Conservation (phyloP, 352 stramenopile species). For the Phytopythium delawarense region DNA sequence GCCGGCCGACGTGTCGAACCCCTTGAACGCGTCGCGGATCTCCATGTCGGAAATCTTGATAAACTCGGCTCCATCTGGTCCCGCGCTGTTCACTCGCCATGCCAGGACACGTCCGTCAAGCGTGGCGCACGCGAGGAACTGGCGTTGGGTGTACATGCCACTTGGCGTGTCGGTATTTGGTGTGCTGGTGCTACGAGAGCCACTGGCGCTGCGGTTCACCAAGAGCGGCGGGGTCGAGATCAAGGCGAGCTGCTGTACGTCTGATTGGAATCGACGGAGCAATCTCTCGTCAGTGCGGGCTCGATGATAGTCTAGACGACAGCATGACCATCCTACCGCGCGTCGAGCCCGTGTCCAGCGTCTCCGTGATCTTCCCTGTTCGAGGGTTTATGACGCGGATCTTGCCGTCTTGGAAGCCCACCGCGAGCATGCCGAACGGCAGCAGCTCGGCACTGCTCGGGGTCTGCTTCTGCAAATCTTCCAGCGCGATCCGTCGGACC, state of each 20-base stretch:
- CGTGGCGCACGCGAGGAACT: slow-evolving; percentile 52
- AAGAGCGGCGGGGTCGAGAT: slow-evolving; percentile 38
- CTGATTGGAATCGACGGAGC: slow-evolving; percentile 8
- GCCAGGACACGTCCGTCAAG: slow-evolving; percentile 55
- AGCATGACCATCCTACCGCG: slow-evolving; percentile 20
- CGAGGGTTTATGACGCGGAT: slow-evolving; percentile 66
- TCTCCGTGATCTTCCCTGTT: slow-evolving; percentile 53
- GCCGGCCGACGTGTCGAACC: slow-evolving; percentile 53
- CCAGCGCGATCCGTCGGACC: slow-evolving; percentile 33
- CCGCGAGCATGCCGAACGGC: slow-evolving; percentile 55
- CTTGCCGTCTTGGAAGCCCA: slow-evolving; percentile 74
- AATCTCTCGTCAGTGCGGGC: not conserved
- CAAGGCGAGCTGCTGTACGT: slow-evolving; percentile 67
- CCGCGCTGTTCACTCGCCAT: slow-evolving; percentile 39
- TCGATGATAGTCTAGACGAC: not conserved
- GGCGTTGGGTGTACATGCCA: slow-evolving; percentile 26
- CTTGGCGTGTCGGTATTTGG: slow-evolving; percentile 12
- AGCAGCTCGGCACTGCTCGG: slow-evolving; percentile 60
- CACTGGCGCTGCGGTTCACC: slow-evolving; percentile 29
- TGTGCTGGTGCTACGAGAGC: slow-evolving; percentile 11
- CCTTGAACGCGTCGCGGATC: slow-evolving; percentile 47
- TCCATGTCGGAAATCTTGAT: slow-evolving; percentile 59
- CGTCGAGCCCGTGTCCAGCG: slow-evolving; percentile 52
- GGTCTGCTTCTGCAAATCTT: slow-evolving; percentile 59
- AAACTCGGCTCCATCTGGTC: slow-evolving; percentile 30